Conservation (phyloP, 257 asterid species). For the Solanum verrucosum region DNA sequence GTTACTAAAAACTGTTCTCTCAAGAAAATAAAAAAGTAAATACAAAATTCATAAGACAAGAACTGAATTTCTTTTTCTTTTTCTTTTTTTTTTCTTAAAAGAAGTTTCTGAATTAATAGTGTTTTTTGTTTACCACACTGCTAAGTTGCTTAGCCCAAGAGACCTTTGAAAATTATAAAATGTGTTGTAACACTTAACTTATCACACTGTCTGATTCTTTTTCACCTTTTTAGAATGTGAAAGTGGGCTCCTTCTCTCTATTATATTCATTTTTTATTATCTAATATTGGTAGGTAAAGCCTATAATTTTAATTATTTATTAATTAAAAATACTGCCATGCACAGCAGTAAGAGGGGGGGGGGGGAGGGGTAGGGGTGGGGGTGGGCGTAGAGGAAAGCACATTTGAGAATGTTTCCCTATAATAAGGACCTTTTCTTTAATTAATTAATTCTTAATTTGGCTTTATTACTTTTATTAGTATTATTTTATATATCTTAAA, state of each 20-base stretch:
- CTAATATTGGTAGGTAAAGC: neutral
- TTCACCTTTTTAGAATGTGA: neutral
- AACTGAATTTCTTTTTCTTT: neutral
- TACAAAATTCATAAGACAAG: neutral
- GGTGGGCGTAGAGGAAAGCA: neutral
- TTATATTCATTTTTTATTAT: neutral
- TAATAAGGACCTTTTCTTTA: neutral
- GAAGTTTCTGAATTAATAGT: neutral
- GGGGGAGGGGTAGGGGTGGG: slow-evolving; percentile 6
- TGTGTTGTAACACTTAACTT: neutral
- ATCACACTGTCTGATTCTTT: neutral
- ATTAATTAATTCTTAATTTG: neutral
- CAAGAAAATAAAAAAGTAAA: neutral
- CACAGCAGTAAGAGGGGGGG: neutral
- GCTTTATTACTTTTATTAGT: neutral
- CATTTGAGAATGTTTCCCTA: slow-evolving; percentile 19
- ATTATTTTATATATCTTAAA: neutral
- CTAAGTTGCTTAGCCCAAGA: slow-evolving; percentile 11
- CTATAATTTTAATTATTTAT: neutral
- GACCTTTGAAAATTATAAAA: neutral
- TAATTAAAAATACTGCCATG: neutral
- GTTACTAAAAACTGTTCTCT: no score
- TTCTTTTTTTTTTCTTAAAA: neutral
- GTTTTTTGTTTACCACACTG: slow-evolving; percentile 2
- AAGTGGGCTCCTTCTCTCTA: neutral